Conservation (phyloP, 345 rosid species). For the Lepidium aucheri region DNA sequence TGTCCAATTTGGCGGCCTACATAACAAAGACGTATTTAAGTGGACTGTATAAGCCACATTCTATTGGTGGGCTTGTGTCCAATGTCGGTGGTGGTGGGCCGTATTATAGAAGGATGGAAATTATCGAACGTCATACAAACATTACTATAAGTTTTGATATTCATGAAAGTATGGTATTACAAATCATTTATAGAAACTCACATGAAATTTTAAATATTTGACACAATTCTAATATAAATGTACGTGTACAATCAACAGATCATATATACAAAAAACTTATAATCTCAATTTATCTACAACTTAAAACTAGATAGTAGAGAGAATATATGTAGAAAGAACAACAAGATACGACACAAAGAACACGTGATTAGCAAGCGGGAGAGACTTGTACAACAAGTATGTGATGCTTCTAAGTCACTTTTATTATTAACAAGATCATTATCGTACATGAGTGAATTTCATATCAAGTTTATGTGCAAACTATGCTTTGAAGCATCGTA, state of each 20-base stretch:
- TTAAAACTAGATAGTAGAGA: background rate
- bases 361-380: constrained; percentile 17
- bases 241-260: too few relatives aligned
- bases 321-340: background rate
- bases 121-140: too few relatives aligned
- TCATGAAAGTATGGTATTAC: too few relatives aligned
- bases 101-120: background rate
- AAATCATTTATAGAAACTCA: too few relatives aligned
- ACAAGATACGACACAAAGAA: constrained; percentile 15
- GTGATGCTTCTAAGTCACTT: constrained; percentile 21
- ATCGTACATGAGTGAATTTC: constrained; percentile 7
- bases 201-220: too few relatives aligned
- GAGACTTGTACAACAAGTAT: constrained; percentile 18
- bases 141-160: too few relatives aligned
- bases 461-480: constrained; percentile 11
- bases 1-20: background rate
- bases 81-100: background rate
- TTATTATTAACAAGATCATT: background rate
- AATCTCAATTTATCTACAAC: too few relatives aligned
- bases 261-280: too few relatives aligned
- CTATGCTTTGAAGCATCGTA: constrained; percentile 22
- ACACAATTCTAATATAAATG: too few relatives aligned
- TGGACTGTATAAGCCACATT: background rate
- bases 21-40: background rate
- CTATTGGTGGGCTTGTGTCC: constrained; percentile 1